Evolutionary conservation across 257 asterid genomes (phyloP).

Genomic region (Nicotiana undulata): DNA sequence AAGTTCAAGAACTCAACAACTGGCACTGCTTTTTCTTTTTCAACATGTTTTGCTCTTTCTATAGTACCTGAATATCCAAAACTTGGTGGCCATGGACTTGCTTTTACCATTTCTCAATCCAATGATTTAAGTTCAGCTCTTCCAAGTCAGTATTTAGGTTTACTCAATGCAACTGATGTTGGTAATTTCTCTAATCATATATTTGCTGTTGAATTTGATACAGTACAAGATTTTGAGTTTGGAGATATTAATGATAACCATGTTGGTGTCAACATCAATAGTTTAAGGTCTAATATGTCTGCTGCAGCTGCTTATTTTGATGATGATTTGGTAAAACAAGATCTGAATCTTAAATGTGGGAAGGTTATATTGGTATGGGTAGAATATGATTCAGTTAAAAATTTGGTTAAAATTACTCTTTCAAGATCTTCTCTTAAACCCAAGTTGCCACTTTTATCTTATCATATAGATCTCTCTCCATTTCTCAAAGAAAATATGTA

Average conservation of each 20-base stretch:
- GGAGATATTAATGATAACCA: conserved; percentile 55
- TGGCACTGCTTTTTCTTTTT: conserved; percentile 40
- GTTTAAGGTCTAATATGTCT: conserved; percentile 38
- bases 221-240: conserved; percentile 59
- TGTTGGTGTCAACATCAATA: conserved; percentile 49
- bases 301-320: conserved; percentile 39
- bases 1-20: conserved; percentile 44
- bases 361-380: conserved; percentile 50
- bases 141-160: conserved; percentile 66
- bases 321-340: conserved; percentile 16
- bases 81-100: conserved; percentile 76
- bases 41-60: conserved; percentile 48
- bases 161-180: conserved; percentile 34
- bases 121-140: conserved; percentile 26
- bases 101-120: conserved; percentile 40
- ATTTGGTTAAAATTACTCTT: conserved; percentile 34
- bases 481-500: conserved; percentile 40
- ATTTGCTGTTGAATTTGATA: conserved; percentile 68
- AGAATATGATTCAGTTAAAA: conserved; percentile 42
- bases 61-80: conserved; percentile 58
- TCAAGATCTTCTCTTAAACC: conserved; percentile 43
- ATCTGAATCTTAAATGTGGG: conserved; percentile 45
- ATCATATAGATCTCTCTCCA: conserved; percentile 36
- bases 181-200: conserved; percentile 52
- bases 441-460: conserved; percentile 34